These are phyloP conservation scores for Rhododendron williamsianum DNA, from an alignment of 148 eudicot genomes.

Conservation along the genomic window DNA sequence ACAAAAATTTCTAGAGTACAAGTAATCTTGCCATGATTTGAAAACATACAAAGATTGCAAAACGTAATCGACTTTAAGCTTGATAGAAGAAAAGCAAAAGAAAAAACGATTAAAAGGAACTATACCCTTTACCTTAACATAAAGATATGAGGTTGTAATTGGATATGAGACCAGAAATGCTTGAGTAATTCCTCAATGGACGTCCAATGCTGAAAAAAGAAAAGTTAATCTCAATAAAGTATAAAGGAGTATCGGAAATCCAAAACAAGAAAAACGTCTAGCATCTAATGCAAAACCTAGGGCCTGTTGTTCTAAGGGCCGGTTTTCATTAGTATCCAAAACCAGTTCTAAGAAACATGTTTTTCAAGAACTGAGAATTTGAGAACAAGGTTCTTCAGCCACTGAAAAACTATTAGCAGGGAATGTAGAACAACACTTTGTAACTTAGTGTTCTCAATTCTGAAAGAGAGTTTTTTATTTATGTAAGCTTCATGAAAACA, in stretches of 20 bases:
- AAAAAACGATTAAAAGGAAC: not conserved
- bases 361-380: not conserved
- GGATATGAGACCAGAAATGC: slow-evolving; percentile 99
- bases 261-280: not conserved
- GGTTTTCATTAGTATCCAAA: not conserved
- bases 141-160: slow-evolving; percentile 62
- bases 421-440: not conserved
- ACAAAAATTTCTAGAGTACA: not conserved
- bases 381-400: not conserved
- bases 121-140: slow-evolving; percentile 50
- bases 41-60: not conserved
- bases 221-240: slow-evolving; percentile 1
- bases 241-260: not conserved
- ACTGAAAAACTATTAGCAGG: not conserved
- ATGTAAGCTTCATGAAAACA: not conserved
- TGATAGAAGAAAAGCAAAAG: not conserved
- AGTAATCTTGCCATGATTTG: not conserved
- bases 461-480: not conserved
- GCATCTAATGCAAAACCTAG: not conserved
- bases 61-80: not conserved
- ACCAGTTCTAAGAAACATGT: not conserved
- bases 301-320: not conserved
- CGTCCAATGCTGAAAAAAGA: slow-evolving; percentile 79
- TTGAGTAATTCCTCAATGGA: slow-evolving; percentile 89
- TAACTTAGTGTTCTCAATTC: not conserved